phyloP scores from a whole-genome alignment of 257 asterid genomes.

The Thymus quinquecostatus region DNA sequence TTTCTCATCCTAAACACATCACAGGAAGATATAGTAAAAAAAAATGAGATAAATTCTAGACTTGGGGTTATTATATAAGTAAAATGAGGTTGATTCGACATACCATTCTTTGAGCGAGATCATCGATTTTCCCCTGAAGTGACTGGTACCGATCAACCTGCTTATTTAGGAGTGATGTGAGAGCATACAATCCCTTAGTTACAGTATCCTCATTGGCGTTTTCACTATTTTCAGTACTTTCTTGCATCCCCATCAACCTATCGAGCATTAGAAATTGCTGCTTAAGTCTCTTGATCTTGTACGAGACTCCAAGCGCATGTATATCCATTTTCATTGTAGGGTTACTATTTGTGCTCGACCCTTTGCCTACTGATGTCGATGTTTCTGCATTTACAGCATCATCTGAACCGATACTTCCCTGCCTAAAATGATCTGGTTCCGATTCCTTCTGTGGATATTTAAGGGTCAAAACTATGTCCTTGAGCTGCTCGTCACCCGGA shows the following conservation, averaged over 20 bases:
- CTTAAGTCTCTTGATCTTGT: conserved; percentile 92
- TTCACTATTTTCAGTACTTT: conserved; percentile 44
- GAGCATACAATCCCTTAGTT: conserved; percentile 51
- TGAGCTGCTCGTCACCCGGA: conserved; percentile 38
- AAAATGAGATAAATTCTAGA: background rate
- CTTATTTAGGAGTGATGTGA: conserved; percentile 63
- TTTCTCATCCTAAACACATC: conserved; percentile 62
- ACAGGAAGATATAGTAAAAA: background rate
- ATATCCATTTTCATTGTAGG: conserved; percentile 75
- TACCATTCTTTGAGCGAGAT: conserved; percentile 88
- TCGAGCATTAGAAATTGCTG: conserved; percentile 89
- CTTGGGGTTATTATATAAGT: background rate
- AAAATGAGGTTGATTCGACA: conserved; percentile 24
- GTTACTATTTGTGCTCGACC: conserved; percentile 34
- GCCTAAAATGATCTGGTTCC: conserved; percentile 38
- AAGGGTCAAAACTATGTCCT: conserved; percentile 70
- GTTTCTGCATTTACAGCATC: conserved; percentile 37
- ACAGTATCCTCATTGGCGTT: conserved; percentile 34
- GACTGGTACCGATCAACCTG: conserved; percentile 80
- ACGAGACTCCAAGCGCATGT: conserved; percentile 87
- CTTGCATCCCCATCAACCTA: conserved; percentile 71
- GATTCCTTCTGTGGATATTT: conserved; percentile 47
- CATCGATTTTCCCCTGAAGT: conserved; percentile 79
- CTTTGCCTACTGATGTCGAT: conserved; percentile 44
- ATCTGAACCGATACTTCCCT: conserved; percentile 40